phyloP scores from a whole-genome alignment of 2,329 filamentous ascomycete species.

The Uncinocarpus reesii region DNA sequence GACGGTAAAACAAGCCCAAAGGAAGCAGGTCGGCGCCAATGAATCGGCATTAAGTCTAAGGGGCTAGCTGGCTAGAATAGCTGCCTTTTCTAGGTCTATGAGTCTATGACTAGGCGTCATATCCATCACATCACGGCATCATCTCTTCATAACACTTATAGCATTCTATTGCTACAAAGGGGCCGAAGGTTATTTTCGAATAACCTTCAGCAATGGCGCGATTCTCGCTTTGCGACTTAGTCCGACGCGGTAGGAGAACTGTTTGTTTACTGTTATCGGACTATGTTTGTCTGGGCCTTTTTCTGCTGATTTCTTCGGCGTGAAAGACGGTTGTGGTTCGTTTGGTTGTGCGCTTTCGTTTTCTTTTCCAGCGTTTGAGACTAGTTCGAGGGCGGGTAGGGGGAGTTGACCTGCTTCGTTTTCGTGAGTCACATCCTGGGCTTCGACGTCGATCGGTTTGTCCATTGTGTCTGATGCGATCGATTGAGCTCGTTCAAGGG shows the following conservation, averaged over 20 bases:
- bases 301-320: constrained; percentile 12
- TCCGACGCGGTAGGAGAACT: constrained; percentile 39
- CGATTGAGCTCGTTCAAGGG: not conserved
- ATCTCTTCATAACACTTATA: not conserved
- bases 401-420: not conserved
- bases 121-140: too few relatives aligned
- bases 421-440: too few relatives aligned
- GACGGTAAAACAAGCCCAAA: too few relatives aligned
- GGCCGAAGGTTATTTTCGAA: constrained; percentile 30
- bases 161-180: too few relatives aligned
- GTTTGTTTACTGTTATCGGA: constrained; percentile 31
- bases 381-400: not conserved
- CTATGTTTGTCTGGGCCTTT: constrained; percentile 34
- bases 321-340: not conserved
- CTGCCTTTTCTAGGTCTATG: too few relatives aligned
- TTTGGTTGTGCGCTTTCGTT: not conserved
- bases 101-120: too few relatives aligned
- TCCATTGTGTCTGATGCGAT: not conserved
- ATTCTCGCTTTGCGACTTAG: constrained; percentile 41
- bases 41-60: too few relatives aligned
- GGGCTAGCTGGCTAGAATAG: too few relatives aligned
- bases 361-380: not conserved
- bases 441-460: not conserved
- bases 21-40: too few relatives aligned
- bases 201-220: constrained; percentile 39